phyloP scores from a whole-genome alignment of 495 filamentous ascomycete species.

The Thozetella sp. region DNA sequence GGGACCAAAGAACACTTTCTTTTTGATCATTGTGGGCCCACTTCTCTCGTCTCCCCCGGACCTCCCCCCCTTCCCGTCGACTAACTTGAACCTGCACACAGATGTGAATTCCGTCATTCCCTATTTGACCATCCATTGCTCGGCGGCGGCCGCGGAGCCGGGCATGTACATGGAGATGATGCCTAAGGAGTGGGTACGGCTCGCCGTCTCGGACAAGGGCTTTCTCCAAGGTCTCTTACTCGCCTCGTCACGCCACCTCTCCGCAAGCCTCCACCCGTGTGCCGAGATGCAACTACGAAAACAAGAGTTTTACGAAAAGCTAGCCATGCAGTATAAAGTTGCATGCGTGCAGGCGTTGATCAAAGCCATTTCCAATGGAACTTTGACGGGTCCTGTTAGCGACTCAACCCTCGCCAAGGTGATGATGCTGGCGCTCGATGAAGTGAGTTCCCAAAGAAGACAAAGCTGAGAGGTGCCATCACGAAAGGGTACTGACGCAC shows the following conservation, averaged over 20 bases:
- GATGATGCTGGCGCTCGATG: background rate
- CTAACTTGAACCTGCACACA: background rate
- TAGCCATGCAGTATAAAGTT: slow-evolving; percentile 2
- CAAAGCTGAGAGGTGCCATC: background rate
- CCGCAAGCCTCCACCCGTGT: background rate
- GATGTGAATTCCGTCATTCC: slow-evolving; percentile 2
- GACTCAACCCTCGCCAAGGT: background rate
- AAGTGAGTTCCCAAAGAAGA: background rate
- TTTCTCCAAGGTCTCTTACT: background rate
- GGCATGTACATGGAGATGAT: background rate
- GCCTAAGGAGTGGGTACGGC: background rate
- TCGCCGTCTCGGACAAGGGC: background rate
- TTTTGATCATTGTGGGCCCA: slow-evolving; percentile 3
- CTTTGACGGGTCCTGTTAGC: background rate
- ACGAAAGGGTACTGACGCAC: background rate
- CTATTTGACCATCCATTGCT: background rate
- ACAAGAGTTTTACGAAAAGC: background rate
- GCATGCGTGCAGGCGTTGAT: background rate
- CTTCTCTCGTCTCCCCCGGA: background rate
- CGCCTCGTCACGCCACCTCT: slow-evolving; percentile 4
- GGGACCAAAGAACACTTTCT: slow-evolving; percentile 1
- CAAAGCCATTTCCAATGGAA: background rate
- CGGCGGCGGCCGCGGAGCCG: background rate
- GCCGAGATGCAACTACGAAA: background rate
- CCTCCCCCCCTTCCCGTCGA: background rate